phyloP scores from a whole-genome alignment of 1,139 yeast genomes.

The Pichia sp. region DNA sequence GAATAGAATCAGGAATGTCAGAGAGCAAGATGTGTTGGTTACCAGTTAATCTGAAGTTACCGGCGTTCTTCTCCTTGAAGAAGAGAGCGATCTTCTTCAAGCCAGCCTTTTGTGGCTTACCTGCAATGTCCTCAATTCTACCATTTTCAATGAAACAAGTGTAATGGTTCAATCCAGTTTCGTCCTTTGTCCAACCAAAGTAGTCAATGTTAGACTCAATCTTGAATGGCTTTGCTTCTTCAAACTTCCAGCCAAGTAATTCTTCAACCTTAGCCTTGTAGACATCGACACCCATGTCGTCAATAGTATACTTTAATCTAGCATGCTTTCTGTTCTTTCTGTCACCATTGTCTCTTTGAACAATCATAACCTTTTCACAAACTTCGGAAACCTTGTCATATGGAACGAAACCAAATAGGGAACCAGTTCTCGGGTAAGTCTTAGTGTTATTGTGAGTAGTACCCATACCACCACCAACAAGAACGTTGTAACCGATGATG shows the following conservation, averaged over 20 bases:
- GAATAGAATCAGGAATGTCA: slow-evolving; percentile 62
- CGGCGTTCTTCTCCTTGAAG: slow-evolving; percentile 47
- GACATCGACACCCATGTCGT: slow-evolving; percentile 80
- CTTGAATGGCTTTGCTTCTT: slow-evolving; percentile 60
- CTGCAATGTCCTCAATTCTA: slow-evolving; percentile 90
- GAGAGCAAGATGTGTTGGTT: slow-evolving; percentile 87
- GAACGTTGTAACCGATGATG: slow-evolving; percentile 72
- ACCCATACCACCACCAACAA: slow-evolving; percentile 99
- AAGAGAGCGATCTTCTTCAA: slow-evolving; percentile 69
- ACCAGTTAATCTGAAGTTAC: slow-evolving; percentile 91
- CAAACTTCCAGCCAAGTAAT: slow-evolving; percentile 69
- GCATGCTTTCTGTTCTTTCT: slow-evolving; percentile 97
- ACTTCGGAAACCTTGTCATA: slow-evolving; percentile 66
- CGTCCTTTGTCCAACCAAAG: slow-evolving; percentile 94
- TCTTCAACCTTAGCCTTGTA: slow-evolving; percentile 80
- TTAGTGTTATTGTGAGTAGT: slow-evolving; percentile 94
- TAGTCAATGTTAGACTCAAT: slow-evolving; percentile 85
- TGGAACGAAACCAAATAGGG: slow-evolving; percentile 70
- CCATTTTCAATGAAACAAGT: slow-evolving; percentile 96
- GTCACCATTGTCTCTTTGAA: slow-evolving; percentile 94
- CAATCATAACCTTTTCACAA: slow-evolving; percentile 88
- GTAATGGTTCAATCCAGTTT: slow-evolving; percentile 78
- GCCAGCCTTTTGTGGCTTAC: slow-evolving; percentile 86
- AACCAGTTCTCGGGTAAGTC: slow-evolving; percentile 94
- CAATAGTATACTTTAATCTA: slow-evolving; percentile 93